These are phyloP conservation scores for Lecanicillium sp. DNA, from an alignment of 2,329 filamentous ascomycete genomes.

Conservation along the genomic window DNA sequence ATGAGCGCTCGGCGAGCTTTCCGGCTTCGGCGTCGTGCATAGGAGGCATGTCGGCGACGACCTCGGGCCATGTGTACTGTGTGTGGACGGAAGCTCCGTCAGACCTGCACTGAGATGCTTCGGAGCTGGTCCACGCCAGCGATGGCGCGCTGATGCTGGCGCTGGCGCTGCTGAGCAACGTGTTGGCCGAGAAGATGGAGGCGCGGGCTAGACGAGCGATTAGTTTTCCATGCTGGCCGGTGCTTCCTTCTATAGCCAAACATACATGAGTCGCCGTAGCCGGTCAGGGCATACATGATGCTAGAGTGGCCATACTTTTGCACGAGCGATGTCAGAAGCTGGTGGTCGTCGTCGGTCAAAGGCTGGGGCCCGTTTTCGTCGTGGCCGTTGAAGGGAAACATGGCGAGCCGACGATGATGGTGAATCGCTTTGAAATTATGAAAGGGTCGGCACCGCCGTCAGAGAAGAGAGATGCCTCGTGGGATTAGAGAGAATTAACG, in stretches of 20 bases:
- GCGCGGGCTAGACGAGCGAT: slow-evolving; percentile 27
- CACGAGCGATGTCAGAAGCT: slow-evolving; percentile 30
- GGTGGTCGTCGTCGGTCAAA: slow-evolving; percentile 34
- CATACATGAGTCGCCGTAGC: slow-evolving; percentile 33
- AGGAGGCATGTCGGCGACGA: slow-evolving; percentile 26
- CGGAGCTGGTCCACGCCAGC: slow-evolving; percentile 36
- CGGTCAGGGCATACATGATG: slow-evolving; percentile 31
- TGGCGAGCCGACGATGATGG: slow-evolving; percentile 17
- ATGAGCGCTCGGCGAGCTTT: slow-evolving; percentile 31
- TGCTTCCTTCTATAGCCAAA: too few species aligned
- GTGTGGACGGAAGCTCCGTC: slow-evolving; percentile 36
- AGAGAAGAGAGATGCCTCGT: background rate
- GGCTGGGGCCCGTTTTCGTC: slow-evolving; percentile 31
- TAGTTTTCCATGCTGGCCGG: too few species aligned
- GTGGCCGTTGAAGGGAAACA: slow-evolving; percentile 30
- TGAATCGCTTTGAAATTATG: slow-evolving; percentile 10
- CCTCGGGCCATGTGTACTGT: slow-evolving; percentile 33
- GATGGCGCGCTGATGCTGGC: slow-evolving; percentile 31
- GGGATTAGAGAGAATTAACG: background rate
- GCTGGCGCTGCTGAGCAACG: slow-evolving; percentile 31
- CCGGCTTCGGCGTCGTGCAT: slow-evolving; percentile 30
- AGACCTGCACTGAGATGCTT: slow-evolving; percentile 33
- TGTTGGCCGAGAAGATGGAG: slow-evolving; percentile 35
- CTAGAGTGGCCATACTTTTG: slow-evolving; percentile 34
- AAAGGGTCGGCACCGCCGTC: background rate